Evolutionary conservation across 805 yeast genomes (phyloP).

Genomic region (Kuraishia capsulata): DNA sequence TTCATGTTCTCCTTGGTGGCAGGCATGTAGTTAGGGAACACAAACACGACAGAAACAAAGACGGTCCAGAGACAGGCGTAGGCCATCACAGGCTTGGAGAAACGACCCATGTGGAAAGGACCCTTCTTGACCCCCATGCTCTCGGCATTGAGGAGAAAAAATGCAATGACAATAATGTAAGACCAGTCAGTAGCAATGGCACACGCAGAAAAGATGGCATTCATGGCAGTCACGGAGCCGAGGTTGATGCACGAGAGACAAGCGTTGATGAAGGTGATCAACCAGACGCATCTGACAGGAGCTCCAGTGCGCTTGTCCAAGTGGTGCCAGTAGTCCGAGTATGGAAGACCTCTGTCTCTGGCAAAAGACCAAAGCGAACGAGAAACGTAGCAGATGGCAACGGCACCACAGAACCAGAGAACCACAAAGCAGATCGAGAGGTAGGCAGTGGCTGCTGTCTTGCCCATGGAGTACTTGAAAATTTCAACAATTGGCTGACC

Average conservation of each 20-base stretch:
- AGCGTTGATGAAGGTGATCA: constrained; percentile 29
- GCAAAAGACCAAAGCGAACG: constrained; percentile 50
- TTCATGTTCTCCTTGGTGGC: constrained; percentile 39
- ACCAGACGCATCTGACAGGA: constrained; percentile 36
- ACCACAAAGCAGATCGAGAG: constrained; percentile 39
- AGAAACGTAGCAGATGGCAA: constrained; percentile 38
- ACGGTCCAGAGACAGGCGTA: constrained; percentile 34
- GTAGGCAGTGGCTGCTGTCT: constrained; percentile 41
- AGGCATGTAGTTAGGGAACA: constrained; percentile 41
- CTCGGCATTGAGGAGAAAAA: constrained; percentile 34
- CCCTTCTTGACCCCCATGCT: constrained; percentile 37
- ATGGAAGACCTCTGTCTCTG: constrained; percentile 46
- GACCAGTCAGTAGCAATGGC: constrained; percentile 43
- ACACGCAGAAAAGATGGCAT: constrained; percentile 45
- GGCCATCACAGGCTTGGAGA: constrained; percentile 30
- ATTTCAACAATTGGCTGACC: constrained; percentile 48
- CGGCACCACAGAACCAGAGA: constrained; percentile 44
- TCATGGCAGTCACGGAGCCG: constrained; percentile 35
- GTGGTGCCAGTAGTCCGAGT: constrained; percentile 31
- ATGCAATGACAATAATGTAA: constrained; percentile 35
- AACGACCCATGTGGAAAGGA: constrained; percentile 35
- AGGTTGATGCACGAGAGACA: constrained; percentile 34
- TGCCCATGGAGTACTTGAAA: constrained; percentile 41
- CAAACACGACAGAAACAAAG: constrained; percentile 35
- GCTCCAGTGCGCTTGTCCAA: constrained; percentile 28